phyloP scores from a whole-genome alignment of 306 rosid genomes.

The Pyrus communis region DNA sequence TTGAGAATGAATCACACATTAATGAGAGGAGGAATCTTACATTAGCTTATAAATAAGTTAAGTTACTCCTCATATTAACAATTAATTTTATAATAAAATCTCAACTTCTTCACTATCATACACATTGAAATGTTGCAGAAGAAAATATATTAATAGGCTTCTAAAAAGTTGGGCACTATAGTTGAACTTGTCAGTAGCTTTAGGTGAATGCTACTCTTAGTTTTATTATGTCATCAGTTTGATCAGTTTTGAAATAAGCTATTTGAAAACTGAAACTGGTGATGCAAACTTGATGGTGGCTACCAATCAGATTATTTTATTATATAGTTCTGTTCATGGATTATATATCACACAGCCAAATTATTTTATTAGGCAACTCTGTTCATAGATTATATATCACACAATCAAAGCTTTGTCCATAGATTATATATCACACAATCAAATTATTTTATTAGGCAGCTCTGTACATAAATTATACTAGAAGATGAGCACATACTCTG shows the following conservation, averaged over 20 bases:
- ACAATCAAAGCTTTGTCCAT: too few relatives aligned
- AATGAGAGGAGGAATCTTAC: rapidly evolving
- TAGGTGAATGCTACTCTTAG: not conserved
- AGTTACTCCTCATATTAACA: too few relatives aligned
- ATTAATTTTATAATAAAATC: too few relatives aligned
- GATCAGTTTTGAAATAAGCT: not conserved
- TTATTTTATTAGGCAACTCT: too few relatives aligned
- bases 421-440: too few relatives aligned
- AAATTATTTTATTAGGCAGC: too few relatives aligned
- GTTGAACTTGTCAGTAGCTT: not conserved
- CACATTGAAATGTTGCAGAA: not conserved
- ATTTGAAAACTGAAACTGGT: not conserved
- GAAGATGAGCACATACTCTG: too few relatives aligned
- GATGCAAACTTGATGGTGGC: not conserved
- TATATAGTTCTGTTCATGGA: not conserved
- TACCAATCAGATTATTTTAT: not conserved
- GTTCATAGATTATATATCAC: too few relatives aligned
- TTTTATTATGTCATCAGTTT: not conserved
- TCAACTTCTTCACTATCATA: not conserved
- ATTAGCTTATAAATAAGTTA: too few relatives aligned
- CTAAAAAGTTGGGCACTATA: not conserved
- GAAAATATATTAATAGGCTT: not conserved
- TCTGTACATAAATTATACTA: too few relatives aligned
- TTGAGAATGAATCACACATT: too few relatives aligned
- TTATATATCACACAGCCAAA: too few relatives aligned